Percentiles rank a stretch among this genome's conserved stretches.
phyloP scores from a whole-genome alignment of 83 land plant genomes.

The Picea engelmannii region DNA sequence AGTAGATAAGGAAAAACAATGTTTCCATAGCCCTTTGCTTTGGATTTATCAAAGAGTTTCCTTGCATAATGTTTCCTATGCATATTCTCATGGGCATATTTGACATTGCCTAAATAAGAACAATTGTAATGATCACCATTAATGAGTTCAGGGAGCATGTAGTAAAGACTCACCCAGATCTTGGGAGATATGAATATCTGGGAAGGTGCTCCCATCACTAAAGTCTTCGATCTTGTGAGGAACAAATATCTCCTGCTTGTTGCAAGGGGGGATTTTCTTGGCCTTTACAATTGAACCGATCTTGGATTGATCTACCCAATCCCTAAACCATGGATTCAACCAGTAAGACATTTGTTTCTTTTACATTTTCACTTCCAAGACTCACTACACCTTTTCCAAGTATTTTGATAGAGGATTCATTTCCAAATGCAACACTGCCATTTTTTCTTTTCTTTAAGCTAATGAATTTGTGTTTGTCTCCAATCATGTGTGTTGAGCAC shows the following conservation, averaged over 20 bases:
- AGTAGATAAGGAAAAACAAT: conserved; percentile 81
- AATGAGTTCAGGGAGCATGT: too few species aligned
- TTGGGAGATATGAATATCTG: conserved; percentile 94
- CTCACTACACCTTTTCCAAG: too few species aligned
- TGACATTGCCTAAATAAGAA: too few species aligned
- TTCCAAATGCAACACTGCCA: too few species aligned
- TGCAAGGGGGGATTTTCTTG: conserved; percentile 57
- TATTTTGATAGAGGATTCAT: too few species aligned
- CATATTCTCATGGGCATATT: not conserved
- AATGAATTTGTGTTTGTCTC: too few species aligned
- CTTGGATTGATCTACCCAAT: conserved; percentile 32
- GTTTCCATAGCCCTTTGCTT: conserved; percentile 68
- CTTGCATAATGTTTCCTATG: conserved; percentile 72
- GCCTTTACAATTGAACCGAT: not conserved
- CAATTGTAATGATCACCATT: too few species aligned
- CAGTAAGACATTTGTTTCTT: too few species aligned
- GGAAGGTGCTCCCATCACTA: conserved; percentile 96
- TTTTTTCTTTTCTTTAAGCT: too few species aligned
- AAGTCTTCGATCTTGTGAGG: conserved; percentile 86
- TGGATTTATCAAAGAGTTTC: conserved; percentile 56
- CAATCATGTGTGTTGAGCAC: too few species aligned
- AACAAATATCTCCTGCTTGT: conserved; percentile 71
- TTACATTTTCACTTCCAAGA: too few species aligned
- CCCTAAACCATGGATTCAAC: conserved; percentile 79
- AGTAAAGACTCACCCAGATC: conserved; percentile 28